These are phyloP conservation scores for Combretum micranthum DNA, from an alignment of 345 rosid genomes.

Conservation along the genomic window DNA sequence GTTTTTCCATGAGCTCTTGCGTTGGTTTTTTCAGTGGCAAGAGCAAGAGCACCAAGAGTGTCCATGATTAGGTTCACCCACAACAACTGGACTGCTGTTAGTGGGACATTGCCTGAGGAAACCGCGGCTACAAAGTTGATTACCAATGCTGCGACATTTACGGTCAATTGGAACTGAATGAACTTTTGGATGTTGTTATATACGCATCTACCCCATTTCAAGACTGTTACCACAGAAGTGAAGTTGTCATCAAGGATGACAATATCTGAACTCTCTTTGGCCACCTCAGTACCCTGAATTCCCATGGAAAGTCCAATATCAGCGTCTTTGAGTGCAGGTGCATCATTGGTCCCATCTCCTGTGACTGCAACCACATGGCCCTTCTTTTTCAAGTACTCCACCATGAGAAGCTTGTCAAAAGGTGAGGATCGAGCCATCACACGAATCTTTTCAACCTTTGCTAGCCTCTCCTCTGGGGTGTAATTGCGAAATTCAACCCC, in stretches of 20 bases:
- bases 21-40: slow-evolving; percentile 67
- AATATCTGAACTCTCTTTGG: slow-evolving; percentile 77
- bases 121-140: slow-evolving; percentile 70
- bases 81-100: slow-evolving; percentile 59
- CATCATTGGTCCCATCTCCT: slow-evolving; percentile 72
- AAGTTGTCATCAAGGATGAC: slow-evolving; percentile 72
- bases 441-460: slow-evolving; percentile 42
- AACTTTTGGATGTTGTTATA: slow-evolving; percentile 72
- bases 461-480: slow-evolving; percentile 30
- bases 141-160: slow-evolving; percentile 55
- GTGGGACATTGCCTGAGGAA: slow-evolving; percentile 61
- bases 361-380: slow-evolving; percentile 79
- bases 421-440: slow-evolving; percentile 89
- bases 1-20: slow-evolving; percentile 52
- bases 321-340: slow-evolving; percentile 71
- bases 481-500: slow-evolving; percentile 53
- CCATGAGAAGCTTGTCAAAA: slow-evolving; percentile 68
- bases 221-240: slow-evolving; percentile 50
- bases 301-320: slow-evolving; percentile 80
- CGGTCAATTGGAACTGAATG: slow-evolving; percentile 74
- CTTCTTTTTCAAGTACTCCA: slow-evolving; percentile 55
- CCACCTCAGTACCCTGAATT: slow-evolving; percentile 70
- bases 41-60: slow-evolving; percentile 68
- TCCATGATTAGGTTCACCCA: slow-evolving; percentile 85
- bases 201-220: slow-evolving; percentile 78